These are phyloP conservation scores for Kernera saxatilis DNA, from an alignment of 345 rosid genomes.

Conservation along the genomic window DNA sequence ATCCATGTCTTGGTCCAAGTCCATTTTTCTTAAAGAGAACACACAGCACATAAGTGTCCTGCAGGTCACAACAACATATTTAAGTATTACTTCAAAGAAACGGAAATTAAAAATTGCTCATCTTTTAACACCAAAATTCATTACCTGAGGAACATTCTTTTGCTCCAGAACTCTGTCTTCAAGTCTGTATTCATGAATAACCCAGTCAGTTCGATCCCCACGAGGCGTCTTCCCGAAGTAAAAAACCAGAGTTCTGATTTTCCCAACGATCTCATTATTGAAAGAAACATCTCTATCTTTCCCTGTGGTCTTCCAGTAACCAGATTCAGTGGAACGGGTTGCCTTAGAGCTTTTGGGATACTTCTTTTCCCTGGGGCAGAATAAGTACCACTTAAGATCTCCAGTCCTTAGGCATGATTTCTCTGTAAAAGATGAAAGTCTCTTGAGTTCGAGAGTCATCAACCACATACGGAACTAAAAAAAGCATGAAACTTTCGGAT, in stretches of 20 bases:
- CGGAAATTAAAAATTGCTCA: neutral
- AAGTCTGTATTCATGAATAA: constrained; percentile 75
- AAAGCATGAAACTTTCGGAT: neutral
- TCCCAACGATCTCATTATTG: constrained; percentile 45
- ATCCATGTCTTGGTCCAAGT: constrained; percentile 63
- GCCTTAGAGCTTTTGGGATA: constrained; percentile 39
- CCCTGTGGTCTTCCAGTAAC: constrained; percentile 80
- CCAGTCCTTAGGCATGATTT: constrained; percentile 36
- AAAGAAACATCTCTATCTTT: constrained; percentile 50
- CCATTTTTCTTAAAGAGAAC: constrained; percentile 61
- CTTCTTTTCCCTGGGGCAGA: constrained; percentile 63
- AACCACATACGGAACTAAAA: neutral
- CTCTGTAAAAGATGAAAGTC: constrained; percentile 19
- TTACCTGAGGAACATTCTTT: constrained; percentile 35
- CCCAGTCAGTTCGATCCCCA: constrained; percentile 72
- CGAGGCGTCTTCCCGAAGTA: constrained; percentile 46
- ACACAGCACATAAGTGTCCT: constrained; percentile 60
- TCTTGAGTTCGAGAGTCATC: neutral
- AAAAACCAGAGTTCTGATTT: constrained; percentile 56
- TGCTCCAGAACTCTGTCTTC: constrained; percentile 34
- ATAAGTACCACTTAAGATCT: constrained; percentile 83
- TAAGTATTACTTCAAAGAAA: neutral
- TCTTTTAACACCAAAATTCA: neutral
- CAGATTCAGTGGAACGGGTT: constrained; percentile 49
- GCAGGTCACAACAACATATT: neutral